Evolutionary conservation across 1,139 yeast genomes (phyloP).

Genomic region (Nakaseomyces kungkrabaensis): DNA sequence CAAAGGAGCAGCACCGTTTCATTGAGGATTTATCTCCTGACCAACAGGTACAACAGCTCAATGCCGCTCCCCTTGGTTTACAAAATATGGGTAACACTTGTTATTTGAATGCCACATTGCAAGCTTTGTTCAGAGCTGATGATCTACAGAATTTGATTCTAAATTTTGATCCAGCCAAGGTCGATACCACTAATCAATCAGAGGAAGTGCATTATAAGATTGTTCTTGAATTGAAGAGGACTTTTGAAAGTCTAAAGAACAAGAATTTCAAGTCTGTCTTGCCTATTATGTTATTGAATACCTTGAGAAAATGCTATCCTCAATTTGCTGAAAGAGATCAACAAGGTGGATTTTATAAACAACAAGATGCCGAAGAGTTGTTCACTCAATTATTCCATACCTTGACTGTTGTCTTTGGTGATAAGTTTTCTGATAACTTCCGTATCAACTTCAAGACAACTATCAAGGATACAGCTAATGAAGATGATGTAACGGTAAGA

Average conservation of each 20-base stretch:
- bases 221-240: constrained; percentile 33
- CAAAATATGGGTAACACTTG: constrained; percentile 90
- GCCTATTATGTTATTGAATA: constrained; percentile 56
- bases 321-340: constrained; percentile 75
- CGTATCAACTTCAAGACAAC: constrained; percentile 53
- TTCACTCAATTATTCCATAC: constrained; percentile 65
- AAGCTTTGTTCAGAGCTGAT: constrained; percentile 57
- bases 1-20: constrained; percentile 47
- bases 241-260: constrained; percentile 33
- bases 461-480: constrained; percentile 46
- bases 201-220: constrained; percentile 31
- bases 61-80: constrained; percentile 67
- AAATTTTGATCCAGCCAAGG: constrained; percentile 14
- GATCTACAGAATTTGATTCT: constrained; percentile 25
- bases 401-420: constrained; percentile 39
- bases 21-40: constrained; percentile 54
- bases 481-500: constrained; percentile 44
- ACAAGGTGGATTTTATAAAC: constrained; percentile 65
- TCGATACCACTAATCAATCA: constrained; percentile 6
- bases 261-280: constrained; percentile 39
- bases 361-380: constrained; percentile 97
- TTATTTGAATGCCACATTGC: constrained; percentile 83
- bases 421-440: constrained; percentile 47
- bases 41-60: constrained; percentile 32
- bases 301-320: constrained; percentile 60